Conservation (phyloP, 2,329 filamentous ascomycete genomes). For the Diplodia seriata region DNA sequence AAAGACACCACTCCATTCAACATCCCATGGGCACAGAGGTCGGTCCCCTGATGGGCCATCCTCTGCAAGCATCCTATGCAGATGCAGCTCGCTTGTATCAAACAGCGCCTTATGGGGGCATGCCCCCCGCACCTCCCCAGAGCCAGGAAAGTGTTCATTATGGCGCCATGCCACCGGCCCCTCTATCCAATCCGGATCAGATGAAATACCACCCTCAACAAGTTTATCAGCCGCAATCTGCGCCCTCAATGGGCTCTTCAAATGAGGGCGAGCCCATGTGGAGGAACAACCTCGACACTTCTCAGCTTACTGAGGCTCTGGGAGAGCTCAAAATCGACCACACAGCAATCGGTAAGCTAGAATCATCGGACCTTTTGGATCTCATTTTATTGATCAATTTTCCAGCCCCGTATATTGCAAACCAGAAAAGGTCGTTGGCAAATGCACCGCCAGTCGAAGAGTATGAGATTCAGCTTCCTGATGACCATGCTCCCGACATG, state of each 20-base stretch:
- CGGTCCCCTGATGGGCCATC: slow-evolving; percentile 24
- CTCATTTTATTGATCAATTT: slow-evolving; percentile 34
- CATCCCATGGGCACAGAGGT: slow-evolving; percentile 36
- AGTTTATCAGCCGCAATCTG: slow-evolving; percentile 42
- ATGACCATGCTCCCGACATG: slow-evolving; percentile 71
- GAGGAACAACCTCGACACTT: slow-evolving; percentile 52
- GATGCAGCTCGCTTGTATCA: slow-evolving; percentile 46
- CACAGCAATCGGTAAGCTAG: slow-evolving; percentile 75
- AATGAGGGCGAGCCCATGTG: slow-evolving; percentile 59
- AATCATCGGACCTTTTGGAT: slow-evolving; percentile 25
- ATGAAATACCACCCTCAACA: slow-evolving; percentile 46
- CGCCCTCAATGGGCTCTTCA: slow-evolving; percentile 44
- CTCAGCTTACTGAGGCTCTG: slow-evolving; percentile 78
- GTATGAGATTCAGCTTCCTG: slow-evolving; percentile 72
- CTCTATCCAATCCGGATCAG: slow-evolving; percentile 42
- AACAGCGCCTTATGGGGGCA: slow-evolving; percentile 45
- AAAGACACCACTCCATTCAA: slow-evolving; percentile 43
- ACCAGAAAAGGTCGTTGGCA: slow-evolving; percentile 63
- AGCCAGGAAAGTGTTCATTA: slow-evolving; percentile 47
- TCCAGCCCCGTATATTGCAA: slow-evolving; percentile 82
- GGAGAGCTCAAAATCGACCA: slow-evolving; percentile 88
- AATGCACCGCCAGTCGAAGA: slow-evolving; percentile 73
- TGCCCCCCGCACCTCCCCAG: slow-evolving; percentile 34
- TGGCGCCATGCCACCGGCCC: slow-evolving; percentile 44
- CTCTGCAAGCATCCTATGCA: slow-evolving; percentile 38